Conservation (phyloP, 345 rosid genomes). For the Punica granatum region DNA sequence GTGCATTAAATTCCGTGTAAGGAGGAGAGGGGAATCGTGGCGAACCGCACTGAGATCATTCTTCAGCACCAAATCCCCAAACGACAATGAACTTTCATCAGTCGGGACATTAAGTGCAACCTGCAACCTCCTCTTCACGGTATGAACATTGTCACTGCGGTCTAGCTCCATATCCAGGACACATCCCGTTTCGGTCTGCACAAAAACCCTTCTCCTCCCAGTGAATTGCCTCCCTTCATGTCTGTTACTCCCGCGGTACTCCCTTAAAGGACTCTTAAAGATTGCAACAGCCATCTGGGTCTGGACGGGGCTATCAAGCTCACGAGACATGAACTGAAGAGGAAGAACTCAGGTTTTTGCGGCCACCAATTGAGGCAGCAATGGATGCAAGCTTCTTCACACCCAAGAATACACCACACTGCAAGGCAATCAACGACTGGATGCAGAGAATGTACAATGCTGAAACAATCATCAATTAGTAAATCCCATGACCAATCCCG, state of each 20-base stretch:
- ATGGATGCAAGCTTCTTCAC: conserved; percentile 43
- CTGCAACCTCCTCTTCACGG: conserved; percentile 91
- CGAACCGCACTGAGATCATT: conserved; percentile 89
- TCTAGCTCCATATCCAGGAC: conserved; percentile 98
- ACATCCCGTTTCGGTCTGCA: conserved; percentile 95
- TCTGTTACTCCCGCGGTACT: conserved; percentile 37
- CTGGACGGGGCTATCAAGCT: conserved; percentile 92
- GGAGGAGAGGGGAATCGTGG: conserved; percentile 78
- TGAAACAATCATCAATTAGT: conserved; percentile 42
- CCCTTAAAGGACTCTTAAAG: conserved; percentile 74
- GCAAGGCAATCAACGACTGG: conserved; percentile 26
- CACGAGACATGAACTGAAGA: conserved; percentile 69
- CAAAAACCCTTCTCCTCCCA: conserved; percentile 81
- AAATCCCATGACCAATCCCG: conserved; percentile 19
- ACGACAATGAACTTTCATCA: conserved; percentile 72
- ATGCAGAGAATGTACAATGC: conserved; percentile 12
- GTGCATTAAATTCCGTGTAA: conserved; percentile 69
- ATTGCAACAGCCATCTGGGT: conserved; percentile 93
- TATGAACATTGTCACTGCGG: conserved; percentile 86
- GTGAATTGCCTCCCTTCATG: conserved; percentile 68
- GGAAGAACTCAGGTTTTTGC: conserved; percentile 19
- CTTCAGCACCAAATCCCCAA: conserved; percentile 79
- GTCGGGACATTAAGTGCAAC: conserved; percentile 77
- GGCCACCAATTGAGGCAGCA: conserved; percentile 31
- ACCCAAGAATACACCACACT: conserved; percentile 30